phyloP scores from a whole-genome alignment of 129 eudicot genomes.

The Lonicera japonica region DNA sequence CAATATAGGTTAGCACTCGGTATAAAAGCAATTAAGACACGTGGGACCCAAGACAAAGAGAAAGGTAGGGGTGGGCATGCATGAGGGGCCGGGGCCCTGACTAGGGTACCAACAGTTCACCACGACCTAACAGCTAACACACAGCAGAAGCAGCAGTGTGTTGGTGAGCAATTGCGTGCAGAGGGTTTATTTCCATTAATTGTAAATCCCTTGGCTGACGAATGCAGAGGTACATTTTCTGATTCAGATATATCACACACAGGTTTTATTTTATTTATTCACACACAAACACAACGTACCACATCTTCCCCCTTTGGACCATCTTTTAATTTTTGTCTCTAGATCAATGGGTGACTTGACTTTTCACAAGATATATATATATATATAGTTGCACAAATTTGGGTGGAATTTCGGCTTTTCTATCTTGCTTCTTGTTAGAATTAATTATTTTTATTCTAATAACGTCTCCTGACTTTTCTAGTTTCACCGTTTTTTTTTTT shows the following conservation, averaged over 20 bases:
- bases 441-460: no score
- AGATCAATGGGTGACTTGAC: not conserved
- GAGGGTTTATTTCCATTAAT: not conserved
- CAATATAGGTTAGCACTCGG: no score
- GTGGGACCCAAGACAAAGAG: no score
- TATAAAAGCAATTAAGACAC: not conserved
- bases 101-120: not conserved
- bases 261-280: no score
- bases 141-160: not conserved
- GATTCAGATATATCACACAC: not conserved
- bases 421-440: no score
- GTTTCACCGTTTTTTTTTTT: no score
- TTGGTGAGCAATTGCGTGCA: conserved; percentile 2
- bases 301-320: not conserved
- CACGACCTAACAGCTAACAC: not conserved
- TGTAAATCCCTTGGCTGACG: not conserved
- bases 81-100: no score
- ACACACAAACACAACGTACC: not conserved
- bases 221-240: not conserved
- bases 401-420: no score
- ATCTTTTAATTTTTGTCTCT: not conserved
- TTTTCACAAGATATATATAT: no score
- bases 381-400: no score
- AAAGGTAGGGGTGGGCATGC: no score
- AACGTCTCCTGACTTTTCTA: no score